Evolutionary conservation across 2,329 filamentous ascomycete species (phyloP).

Genomic region (Fusarium nygamai): DNA sequence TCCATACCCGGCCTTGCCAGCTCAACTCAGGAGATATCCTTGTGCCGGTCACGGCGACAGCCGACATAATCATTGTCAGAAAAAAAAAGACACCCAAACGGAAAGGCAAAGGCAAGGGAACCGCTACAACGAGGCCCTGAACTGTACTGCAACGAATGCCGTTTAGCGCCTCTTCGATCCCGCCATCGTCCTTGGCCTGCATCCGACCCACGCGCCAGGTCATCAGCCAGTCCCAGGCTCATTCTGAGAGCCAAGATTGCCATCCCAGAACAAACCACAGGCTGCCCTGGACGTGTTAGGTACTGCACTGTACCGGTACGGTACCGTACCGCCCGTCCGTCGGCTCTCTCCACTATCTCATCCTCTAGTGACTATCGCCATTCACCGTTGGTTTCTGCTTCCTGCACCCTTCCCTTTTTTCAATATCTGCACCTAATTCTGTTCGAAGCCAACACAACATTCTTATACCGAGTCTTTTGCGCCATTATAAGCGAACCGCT

Average conservation of each 20-base stretch:
- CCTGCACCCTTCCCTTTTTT: constrained; percentile 28
- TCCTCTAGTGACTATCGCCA: constrained; percentile 27
- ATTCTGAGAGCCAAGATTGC: constrained; percentile 32
- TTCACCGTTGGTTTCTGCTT: constrained; percentile 36
- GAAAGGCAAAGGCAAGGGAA: constrained; percentile 7
- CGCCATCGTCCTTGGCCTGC: constrained; percentile 41
- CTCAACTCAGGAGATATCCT: constrained; percentile 15
- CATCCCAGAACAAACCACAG: constrained; percentile 33
- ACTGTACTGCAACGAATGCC: constrained; percentile 41
- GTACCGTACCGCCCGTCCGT: constrained; percentile 32
- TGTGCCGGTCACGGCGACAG: constrained; percentile 24
- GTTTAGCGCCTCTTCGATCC: constrained; percentile 44
- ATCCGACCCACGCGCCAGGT: constrained; percentile 34
- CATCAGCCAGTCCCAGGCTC: constrained; percentile 33
- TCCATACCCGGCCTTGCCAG: constrained; percentile 8
- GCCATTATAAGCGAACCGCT: constrained; percentile 1
- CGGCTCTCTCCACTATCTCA: constrained; percentile 33
- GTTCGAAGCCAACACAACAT: not conserved
- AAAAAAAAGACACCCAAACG: not conserved
- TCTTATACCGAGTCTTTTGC: not conserved
- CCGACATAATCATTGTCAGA: constrained; percentile 5
- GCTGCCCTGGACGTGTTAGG: constrained; percentile 26
- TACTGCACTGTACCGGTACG: not conserved
- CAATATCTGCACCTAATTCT: constrained; percentile 14
- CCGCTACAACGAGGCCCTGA: constrained; percentile 24